Conservation (phyloP, 1,284 basidiomycete species). For the Cystobasidium slooffiae region DNA sequence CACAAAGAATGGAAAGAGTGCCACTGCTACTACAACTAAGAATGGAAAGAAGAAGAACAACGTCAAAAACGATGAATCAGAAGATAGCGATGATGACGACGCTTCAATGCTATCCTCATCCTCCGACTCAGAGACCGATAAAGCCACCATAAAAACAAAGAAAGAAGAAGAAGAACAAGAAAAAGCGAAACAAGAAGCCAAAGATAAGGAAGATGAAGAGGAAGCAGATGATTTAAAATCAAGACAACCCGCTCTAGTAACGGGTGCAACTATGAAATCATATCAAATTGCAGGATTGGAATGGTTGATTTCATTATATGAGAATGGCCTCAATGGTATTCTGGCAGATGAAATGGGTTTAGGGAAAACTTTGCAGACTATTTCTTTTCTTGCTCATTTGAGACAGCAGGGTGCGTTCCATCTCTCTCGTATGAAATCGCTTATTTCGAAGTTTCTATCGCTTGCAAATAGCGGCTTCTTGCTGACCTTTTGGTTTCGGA, state of each 20-base stretch:
- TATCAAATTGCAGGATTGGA: conserved; percentile 94
- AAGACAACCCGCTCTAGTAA: conserved; percentile 38
- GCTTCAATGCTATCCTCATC: conserved; percentile 16
- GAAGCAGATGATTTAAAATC: conserved; percentile 37
- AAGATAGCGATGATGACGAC: conserved; percentile 30
- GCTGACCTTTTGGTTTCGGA: no score
- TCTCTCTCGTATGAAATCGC: not conserved
- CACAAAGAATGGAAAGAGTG: no score
- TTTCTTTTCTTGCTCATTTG: conserved; percentile 86
- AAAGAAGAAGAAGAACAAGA: no score
- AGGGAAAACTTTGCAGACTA: conserved; percentile 92
- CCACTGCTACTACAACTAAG: not conserved
- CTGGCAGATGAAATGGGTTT: conserved; percentile 65
- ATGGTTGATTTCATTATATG: conserved; percentile 90
- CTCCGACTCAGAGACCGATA: conserved; percentile 12
- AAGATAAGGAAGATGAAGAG: conserved; percentile 31
- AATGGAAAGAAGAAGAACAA: conserved; percentile 11
- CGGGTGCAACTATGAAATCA: conserved; percentile 80
- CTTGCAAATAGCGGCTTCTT: no score
- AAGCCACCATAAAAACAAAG: no score
- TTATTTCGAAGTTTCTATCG: conserved; percentile 58
- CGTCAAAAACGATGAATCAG: not conserved
- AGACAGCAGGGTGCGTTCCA: conserved; percentile 24
- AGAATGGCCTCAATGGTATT: conserved; percentile 87
- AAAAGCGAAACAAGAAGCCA: conserved; percentile 1